Evolutionary conservation across 345 rosid species (phyloP), one percentile per base, ranked within the genome.

Genomic region (Rhodamnia argentea): DNA sequence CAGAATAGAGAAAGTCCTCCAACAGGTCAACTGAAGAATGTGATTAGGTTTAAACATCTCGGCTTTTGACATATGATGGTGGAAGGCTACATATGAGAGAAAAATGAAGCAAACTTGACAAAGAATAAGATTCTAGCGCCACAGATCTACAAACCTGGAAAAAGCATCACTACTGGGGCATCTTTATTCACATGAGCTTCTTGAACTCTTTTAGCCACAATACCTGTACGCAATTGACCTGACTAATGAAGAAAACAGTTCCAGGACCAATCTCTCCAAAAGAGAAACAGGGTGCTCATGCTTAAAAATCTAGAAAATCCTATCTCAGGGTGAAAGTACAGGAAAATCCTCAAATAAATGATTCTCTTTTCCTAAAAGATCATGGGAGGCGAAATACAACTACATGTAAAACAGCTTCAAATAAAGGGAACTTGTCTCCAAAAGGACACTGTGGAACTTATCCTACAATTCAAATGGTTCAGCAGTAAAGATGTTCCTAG

Each of bases 151-250:
- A 70, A 87, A 95, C 99, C 99, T 85, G 99, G 99, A 91, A 95
- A 97, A 81, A 97, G 95, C 98, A 96, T 92, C 90, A 95, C 94
- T 85, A 93, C 90, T 47, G 99, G 98, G 89, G 97, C 96, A 84
- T 92, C 88, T 78, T 86, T 87, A 88, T 92, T 90, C 91, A 83
- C 90, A 87, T 94, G 94, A 86, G 98, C 99, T 91, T 96, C 96
- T 89, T 85, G 87, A 87, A 94, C 93, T 94, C 99, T 94, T 86
- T 94, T 93, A 76, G 95, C 93, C 88, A 97, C 99, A 87, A 94
- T 90, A 90, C 94, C 99, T 97, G 90, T 86, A 90, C 62, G 82
- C 74, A 81, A 85, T 40, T 51, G 20, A 60, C 27, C 85, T 27
- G 54, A 84, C 40, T 42, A 59, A 83, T 76, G 88, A 26, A 58